Evolutionary conservation across 2,329 filamentous ascomycete species (phyloP).

Genomic region (Gliomastix tumulicola): DNA sequence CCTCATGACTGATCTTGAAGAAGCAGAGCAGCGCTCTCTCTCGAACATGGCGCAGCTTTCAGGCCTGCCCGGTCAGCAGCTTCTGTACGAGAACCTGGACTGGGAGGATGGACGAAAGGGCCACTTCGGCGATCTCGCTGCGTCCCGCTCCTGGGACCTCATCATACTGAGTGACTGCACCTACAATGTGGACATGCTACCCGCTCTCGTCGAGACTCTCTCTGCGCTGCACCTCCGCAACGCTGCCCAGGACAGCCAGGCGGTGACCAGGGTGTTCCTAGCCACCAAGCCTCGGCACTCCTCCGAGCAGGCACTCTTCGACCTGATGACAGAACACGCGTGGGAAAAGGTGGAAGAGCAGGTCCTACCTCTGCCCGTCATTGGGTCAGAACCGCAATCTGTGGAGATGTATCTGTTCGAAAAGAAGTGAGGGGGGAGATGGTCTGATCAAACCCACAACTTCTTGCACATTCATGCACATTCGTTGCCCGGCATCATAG

Average conservation of each 20-base stretch:
- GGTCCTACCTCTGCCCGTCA: constrained; percentile 35
- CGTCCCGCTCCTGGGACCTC: constrained; percentile 40
- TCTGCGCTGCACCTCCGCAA: constrained; percentile 37
- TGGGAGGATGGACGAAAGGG: constrained; percentile 46
- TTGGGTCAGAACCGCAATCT: constrained; percentile 33
- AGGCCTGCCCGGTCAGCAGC: constrained; percentile 4
- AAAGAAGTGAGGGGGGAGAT: too few relatives aligned
- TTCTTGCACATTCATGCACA: too few relatives aligned
- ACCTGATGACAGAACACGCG: constrained; percentile 32
- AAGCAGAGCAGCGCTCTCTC: constrained; percentile 40
- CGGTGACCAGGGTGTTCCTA: constrained; percentile 37
- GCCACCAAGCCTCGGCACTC: constrained; percentile 50
- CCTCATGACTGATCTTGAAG: constrained; percentile 48
- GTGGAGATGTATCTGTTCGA: constrained; percentile 48
- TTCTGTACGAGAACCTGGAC: constrained; percentile 48
- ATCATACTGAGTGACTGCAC: constrained; percentile 54
- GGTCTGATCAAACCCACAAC: too few relatives aligned
- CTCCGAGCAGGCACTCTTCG: constrained; percentile 42
- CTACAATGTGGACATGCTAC: constrained; percentile 51
- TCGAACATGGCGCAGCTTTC: constrained; percentile 35
- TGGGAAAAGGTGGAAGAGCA: constrained; percentile 37
- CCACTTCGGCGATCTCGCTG: constrained; percentile 30
- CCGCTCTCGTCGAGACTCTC: constrained; percentile 45
- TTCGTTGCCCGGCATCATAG: too few relatives aligned
- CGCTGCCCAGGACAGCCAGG: constrained; percentile 6